Evolutionary conservation across 2,329 filamentous ascomycete genomes (phyloP), one percentile per base, ranked within the genome.

Genomic region (Botrytis elliptica): DNA sequence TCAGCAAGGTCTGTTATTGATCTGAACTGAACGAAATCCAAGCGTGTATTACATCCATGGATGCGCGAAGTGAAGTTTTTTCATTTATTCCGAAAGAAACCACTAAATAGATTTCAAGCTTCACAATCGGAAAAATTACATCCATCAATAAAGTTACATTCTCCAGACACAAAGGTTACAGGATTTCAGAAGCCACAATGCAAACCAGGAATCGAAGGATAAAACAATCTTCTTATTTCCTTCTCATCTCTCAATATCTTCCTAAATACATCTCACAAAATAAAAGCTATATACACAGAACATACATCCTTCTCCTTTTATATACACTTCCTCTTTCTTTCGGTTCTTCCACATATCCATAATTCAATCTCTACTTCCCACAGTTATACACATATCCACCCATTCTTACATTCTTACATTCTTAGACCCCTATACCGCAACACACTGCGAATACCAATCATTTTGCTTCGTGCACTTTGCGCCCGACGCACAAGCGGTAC

Each of bases 261-360:
- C 9, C 14, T 8, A 42, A 63, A 29, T 63, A 36, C 4, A 20
- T 49, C 10, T 22, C 36, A 4, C 16, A 20, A 46, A 52, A 9
- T 29, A 36, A 57, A 64, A 64, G 16, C 36, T 55, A 69, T 69
- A 36, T 72, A 72, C 52, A 72, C 42, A 57, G 44, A 71, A 71
- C 14, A 36, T 36, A 49, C 20, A 29, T 29, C 36, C 9, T 36
- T 2, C 25, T 10, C 6, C 10, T 20, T 55, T 22, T 49, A 52
- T n/a, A 38, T 33, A 52, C 22, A 52, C 18, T 6, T 8, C 4
- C 29, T 8, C 44, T 52, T n/a, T 20, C 29, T 25, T 36, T 33
- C 20, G 3, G 1, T 20, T 4, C 25, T n/a, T 36, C 12, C 18
- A 33, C 29, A 1, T 57, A 29, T 38, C n/a, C 57, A 29, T 6